phyloP scores from a whole-genome alignment of 2,329 filamentous ascomycete species.

The Ilyonectria sp. region DNA sequence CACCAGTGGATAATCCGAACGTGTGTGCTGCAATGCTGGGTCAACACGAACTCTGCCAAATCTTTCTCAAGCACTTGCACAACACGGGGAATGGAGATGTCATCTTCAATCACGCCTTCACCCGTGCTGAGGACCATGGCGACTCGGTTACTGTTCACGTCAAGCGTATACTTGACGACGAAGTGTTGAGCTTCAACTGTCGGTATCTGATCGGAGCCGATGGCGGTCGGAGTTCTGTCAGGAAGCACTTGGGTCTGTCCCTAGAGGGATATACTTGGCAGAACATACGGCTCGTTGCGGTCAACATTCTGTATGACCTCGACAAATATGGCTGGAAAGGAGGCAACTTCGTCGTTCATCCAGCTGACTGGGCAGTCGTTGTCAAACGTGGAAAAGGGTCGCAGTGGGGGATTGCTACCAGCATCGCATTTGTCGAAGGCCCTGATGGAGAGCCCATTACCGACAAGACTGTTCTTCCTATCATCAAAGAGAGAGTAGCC shows the following conservation, averaged over 20 bases:
- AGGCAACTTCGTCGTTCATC: conserved; percentile 12
- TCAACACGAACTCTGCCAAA: conserved; percentile 16
- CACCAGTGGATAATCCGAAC: conserved; percentile 9
- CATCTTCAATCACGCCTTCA: conserved; percentile 12
- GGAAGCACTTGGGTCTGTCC: conserved; percentile 11
- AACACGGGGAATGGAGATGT: conserved; percentile 11
- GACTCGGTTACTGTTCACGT: conserved; percentile 12
- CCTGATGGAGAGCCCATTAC: conserved; percentile 11
- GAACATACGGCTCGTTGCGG: conserved; percentile 11
- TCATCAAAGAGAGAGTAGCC: conserved; percentile 12
- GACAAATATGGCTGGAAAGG: conserved; percentile 15
- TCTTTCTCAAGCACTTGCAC: conserved; percentile 15
- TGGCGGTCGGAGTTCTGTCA: conserved; percentile 13
- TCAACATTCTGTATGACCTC: conserved; percentile 14
- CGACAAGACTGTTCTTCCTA: conserved; percentile 10
- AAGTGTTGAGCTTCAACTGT: conserved; percentile 11
- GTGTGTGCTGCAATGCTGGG: conserved; percentile 17
- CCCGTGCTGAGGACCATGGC: conserved; percentile 8
- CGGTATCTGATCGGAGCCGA: conserved; percentile 15
- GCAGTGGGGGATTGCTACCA: conserved; percentile 16
- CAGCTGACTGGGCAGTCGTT: conserved; percentile 15
- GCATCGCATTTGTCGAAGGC: conserved; percentile 5
- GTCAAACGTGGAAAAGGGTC: conserved; percentile 16
- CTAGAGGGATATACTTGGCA: conserved; percentile 15
- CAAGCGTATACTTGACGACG: conserved; percentile 8